These are phyloP conservation scores for Penicillium sp. DNA, from an alignment of 2,329 filamentous ascomycete genomes.

Conservation along the genomic window DNA sequence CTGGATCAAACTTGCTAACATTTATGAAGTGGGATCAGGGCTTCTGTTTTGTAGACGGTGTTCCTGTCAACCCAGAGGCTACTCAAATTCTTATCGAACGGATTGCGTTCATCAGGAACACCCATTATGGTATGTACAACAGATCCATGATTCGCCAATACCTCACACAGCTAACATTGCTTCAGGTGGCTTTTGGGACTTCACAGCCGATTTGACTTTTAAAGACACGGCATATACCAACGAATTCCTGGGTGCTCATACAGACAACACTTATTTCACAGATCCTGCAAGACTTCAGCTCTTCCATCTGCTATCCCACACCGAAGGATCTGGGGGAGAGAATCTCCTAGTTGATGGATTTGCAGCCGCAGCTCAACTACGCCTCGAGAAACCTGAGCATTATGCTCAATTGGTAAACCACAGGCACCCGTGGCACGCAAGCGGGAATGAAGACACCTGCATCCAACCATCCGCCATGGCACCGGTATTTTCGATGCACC, in stretches of 20 bases:
- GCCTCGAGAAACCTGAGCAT: slow-evolving; percentile 52
- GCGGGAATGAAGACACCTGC: slow-evolving; percentile 79
- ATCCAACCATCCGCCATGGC: slow-evolving; percentile 70
- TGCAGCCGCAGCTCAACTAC: slow-evolving; percentile 63
- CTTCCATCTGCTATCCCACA: slow-evolving; percentile 86
- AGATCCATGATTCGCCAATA: background rate
- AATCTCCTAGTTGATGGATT: slow-evolving; percentile 88
- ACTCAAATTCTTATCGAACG: slow-evolving; percentile 74
- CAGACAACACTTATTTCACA: slow-evolving; percentile 93
- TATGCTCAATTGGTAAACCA: slow-evolving; percentile 60
- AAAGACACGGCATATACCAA: slow-evolving; percentile 93
- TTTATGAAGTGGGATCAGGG: slow-evolving; percentile 62
- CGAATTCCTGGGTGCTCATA: slow-evolving; percentile 78
- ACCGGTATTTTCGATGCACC: slow-evolving; percentile 68
- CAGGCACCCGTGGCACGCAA: slow-evolving; percentile 74
- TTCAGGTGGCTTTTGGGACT: slow-evolving; percentile 72
- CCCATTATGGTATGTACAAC: slow-evolving; percentile 72
- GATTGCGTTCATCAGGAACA: slow-evolving; percentile 83
- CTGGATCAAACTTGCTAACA: slow-evolving; percentile 8
- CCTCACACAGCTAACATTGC: slow-evolving; percentile 2
- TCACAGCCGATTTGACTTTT: slow-evolving; percentile 80
- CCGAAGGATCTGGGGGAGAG: slow-evolving; percentile 63
- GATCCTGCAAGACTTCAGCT: slow-evolving; percentile 89
- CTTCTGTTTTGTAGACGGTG: slow-evolving; percentile 73
- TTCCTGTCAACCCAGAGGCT: slow-evolving; percentile 66